A percentile compares a stretch with the other conserved stretches of the same genome.
These are phyloP conservation scores for Kokia cookei DNA, from an alignment of 441 rosid species.

Conservation along the genomic window DNA sequence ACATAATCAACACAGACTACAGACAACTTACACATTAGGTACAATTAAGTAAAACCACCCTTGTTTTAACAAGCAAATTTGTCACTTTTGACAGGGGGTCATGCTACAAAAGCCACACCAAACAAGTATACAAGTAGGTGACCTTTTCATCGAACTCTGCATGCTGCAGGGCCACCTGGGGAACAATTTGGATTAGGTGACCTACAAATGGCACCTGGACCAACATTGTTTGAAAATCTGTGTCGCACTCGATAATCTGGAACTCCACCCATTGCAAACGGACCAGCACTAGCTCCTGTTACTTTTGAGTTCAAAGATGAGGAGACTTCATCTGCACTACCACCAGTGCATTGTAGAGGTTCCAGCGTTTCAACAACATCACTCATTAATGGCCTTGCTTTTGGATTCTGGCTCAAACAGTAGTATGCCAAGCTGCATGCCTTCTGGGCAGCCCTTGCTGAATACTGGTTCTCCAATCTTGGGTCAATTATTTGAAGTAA, in stretches of 20 bases:
- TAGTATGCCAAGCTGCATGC: constrained; percentile 95
- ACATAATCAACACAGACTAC: constrained; percentile 20
- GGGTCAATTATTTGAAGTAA: constrained; percentile 89
- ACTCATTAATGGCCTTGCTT: constrained; percentile 95
- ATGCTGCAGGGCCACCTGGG: constrained; percentile 26
- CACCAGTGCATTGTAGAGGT: constrained; percentile 64
- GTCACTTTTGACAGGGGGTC: constrained; percentile 18
- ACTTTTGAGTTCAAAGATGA: constrained; percentile 32
- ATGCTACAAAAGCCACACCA: constrained; percentile 32
- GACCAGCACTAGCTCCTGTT: constrained; percentile 29
- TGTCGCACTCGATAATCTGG: constrained; percentile 52
- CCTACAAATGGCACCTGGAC: constrained; percentile 76
- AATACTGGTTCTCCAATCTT: constrained; percentile 81
- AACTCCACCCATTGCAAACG: constrained; percentile 71
- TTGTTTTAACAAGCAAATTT: constrained; percentile 25
- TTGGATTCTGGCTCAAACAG: constrained; percentile 93
- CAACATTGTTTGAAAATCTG: constrained; percentile 63
- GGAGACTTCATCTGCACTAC: constrained; percentile 39
- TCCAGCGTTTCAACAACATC: constrained; percentile 93
- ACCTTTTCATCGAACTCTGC: constrained; percentile 65
- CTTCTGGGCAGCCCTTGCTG: constrained; percentile 87
- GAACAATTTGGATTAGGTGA: constrained; percentile 80
- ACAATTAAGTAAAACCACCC: constrained; percentile 33
- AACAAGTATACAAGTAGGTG: constrained; percentile 30
- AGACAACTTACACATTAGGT: constrained; percentile 24